Percentiles rank a stretch among this genome's conserved stretches.
phyloP scores from a whole-genome alignment of 2,329 filamentous ascomycete species.

The Penicillium paneum region DNA sequence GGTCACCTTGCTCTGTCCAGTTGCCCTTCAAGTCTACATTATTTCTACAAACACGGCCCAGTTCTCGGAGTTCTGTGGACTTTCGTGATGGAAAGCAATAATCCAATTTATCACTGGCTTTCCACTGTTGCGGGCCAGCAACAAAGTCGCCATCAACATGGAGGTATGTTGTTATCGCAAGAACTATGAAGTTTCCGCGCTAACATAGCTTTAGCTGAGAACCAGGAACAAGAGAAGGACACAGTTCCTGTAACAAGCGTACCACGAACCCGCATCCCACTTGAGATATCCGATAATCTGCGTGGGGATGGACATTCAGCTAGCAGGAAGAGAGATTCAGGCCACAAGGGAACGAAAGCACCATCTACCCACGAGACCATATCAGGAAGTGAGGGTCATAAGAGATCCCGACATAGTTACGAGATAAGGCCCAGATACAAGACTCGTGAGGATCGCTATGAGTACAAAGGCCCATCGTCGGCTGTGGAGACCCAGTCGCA shows the following conservation, averaged over 20 bases:
- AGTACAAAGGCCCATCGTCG: conserved; percentile 36
- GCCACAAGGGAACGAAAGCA: not conserved
- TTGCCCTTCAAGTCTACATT: not conserved
- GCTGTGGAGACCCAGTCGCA: not conserved
- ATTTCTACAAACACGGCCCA: not conserved
- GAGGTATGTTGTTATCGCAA: not conserved
- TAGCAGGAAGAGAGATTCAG: not conserved
- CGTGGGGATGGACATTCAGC: not conserved
- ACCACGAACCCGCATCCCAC: not conserved
- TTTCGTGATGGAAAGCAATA: conserved; percentile 3
- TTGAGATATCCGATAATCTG: not conserved
- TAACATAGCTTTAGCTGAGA: not conserved
- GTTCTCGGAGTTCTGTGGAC: not conserved
- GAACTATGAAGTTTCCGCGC: not conserved
- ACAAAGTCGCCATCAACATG: not conserved
- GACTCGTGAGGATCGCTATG: conserved; percentile 57
- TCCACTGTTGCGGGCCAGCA: conserved; percentile 1
- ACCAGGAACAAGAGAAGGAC: not conserved
- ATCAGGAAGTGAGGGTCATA: not conserved
- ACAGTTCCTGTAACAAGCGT: not conserved
- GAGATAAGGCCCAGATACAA: conserved; percentile 55
- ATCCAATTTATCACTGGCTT: conserved; percentile 19
- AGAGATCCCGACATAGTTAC: conserved; percentile 31
- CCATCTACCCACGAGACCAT: not conserved
- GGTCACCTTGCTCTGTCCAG: not conserved